Conservation (phyloP, 371 early-diverging fungal genomes). For the Dinochytrium kinnereticum region DNA sequence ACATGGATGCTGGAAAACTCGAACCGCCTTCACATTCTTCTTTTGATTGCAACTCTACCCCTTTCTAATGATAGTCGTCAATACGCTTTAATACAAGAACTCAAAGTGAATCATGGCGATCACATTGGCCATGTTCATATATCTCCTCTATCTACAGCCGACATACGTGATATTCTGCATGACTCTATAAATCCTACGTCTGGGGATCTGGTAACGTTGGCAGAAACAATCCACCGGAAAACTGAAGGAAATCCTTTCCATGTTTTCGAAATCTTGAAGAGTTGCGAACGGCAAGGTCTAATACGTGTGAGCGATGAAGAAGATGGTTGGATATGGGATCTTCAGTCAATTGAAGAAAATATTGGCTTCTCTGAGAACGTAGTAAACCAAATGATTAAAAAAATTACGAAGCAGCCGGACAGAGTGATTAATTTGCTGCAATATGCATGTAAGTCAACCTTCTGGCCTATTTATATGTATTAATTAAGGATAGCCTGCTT, state of each 20-base stretch:
- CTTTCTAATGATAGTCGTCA: not conserved
- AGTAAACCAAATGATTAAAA: slow-evolving; percentile 37
- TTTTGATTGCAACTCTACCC: not conserved
- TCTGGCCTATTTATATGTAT: not conserved
- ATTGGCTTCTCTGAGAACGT: slow-evolving; percentile 41
- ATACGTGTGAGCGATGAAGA: slow-evolving; percentile 41
- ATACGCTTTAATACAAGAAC: not conserved
- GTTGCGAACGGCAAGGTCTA: slow-evolving; percentile 33
- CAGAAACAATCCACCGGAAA: slow-evolving; percentile 37
- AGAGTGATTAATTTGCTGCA: slow-evolving; percentile 39
- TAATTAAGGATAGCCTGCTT: slow-evolving; percentile 42
- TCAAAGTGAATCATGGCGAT: not conserved
- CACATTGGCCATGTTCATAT: not conserved
- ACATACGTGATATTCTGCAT: slow-evolving; percentile 35
- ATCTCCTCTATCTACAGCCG: not conserved
- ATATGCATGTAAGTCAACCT: slow-evolving; percentile 41
- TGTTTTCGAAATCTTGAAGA: slow-evolving; percentile 41
- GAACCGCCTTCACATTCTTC: not conserved
- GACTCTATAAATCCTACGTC: slow-evolving; percentile 38
- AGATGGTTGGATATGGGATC: slow-evolving; percentile 52
- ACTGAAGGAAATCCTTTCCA: slow-evolving; percentile 51
- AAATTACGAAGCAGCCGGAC: slow-evolving; percentile 35
- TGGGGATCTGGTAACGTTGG: slow-evolving; percentile 36
- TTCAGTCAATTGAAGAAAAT: slow-evolving; percentile 38
- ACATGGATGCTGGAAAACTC: not conserved